Evolutionary conservation across 78 protist genomes (phyloP).

Genomic region (Tieghemostelium lacteum): DNA sequence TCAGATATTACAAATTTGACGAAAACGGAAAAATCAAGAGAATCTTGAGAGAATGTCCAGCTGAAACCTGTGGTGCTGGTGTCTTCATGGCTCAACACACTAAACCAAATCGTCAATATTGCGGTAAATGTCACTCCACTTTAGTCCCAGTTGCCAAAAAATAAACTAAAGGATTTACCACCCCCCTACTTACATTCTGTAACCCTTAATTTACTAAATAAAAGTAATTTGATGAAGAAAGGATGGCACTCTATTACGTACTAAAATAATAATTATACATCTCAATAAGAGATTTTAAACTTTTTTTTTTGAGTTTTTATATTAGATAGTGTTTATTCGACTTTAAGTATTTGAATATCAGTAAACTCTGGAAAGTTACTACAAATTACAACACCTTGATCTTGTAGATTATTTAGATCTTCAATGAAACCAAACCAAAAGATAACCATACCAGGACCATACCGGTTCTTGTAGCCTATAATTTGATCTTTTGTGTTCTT

Average conservation of each 20-base stretch:
- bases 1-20: slow-evolving; percentile 97
- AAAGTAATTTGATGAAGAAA: slow-evolving; percentile 11
- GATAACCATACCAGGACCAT: slow-evolving; percentile 79
- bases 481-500: slow-evolving; percentile 60
- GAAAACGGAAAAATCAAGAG: slow-evolving; percentile 96
- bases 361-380: slow-evolving; percentile 24
- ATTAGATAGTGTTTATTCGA: neutral
- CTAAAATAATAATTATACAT: no score
- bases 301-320: neutral
- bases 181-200: neutral
- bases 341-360: slow-evolving; percentile 22
- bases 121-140: slow-evolving; percentile 98
- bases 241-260: slow-evolving; percentile 61
- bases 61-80: slow-evolving; percentile 96
- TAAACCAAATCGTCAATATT: slow-evolving; percentile 93
- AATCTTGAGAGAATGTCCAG: slow-evolving; percentile 91
- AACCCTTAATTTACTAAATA: neutral
- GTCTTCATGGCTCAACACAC: slow-evolving; percentile 97
- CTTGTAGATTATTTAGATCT: slow-evolving; percentile 46
- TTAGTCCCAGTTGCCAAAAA: slow-evolving; percentile 67
- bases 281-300: no score
- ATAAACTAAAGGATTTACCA: neutral
- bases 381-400: slow-evolving; percentile 32
- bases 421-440: slow-evolving; percentile 80
- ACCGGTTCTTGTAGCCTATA: slow-evolving; percentile 64